Base-by-base conservation (phyloP, 1,284 basidiomycete species). In the Pyrrhoderma lamaoense region DNA sequence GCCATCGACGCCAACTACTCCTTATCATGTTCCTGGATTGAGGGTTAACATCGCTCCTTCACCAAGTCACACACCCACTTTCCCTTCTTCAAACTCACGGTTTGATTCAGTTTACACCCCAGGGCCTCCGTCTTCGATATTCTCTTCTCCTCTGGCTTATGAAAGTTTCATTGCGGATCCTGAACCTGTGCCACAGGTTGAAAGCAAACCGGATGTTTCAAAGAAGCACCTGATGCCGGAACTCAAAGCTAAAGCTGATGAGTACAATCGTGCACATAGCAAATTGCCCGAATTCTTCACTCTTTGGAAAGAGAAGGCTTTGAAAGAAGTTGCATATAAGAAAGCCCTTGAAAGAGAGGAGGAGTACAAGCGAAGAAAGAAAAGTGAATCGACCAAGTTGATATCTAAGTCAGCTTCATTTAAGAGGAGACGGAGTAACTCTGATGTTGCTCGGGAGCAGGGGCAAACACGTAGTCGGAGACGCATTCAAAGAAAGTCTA, bases 321-420 rank as follows among this genome's bases (percentile, higher is more conserved):
- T 64, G 0, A 73, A 76, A 42, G 69, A 69, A 37, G 72, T 66
- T 13, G 71, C 67, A 18, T 87, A 78, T 72, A 61, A 71, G 7
- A 79, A 83, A 49, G 85, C 84, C 0, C 76, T 75, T 55, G 64
- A 64, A 53, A 73, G 76, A 39, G 79, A 80, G 52, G 75, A 82
- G 18, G 69, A 66, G 4, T 86, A 87, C 62, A 74, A 73, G 47
- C n/a, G n/a, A n/a, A 65, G 73, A 53, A 80, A 75, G 59, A 60
- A 77, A 13, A 68, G 72, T 7, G 42, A 56, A 34, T 44, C 44
- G 53, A 16, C 45, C 52, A 57, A 39, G 7, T 47, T 45, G 4
- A 7, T 31, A 3, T 40, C 43, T 8, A 38, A 50, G n/a, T 34
- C 50, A 3, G 40, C 49, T 25, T 54, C 53, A n/a, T 52, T 44